Conservation (phyloP, 129 eudicot genomes). For the Smallanthus sonchifolius region DNA sequence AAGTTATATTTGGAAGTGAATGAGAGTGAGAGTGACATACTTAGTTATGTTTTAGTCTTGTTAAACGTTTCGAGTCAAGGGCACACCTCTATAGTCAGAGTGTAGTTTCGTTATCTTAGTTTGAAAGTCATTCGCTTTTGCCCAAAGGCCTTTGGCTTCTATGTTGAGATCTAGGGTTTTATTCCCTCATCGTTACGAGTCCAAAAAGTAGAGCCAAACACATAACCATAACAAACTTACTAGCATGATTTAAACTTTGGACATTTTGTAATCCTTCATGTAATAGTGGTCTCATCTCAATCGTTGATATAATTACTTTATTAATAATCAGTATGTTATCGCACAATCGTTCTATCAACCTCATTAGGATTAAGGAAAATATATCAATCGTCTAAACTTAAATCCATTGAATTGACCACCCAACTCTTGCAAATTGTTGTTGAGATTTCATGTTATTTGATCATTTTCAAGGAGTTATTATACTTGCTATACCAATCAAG, state of each 20-base stretch:
- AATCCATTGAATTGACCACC: background rate
- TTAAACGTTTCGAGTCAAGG: no score
- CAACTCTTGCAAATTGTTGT: slow-evolving; percentile 1
- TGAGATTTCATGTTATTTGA: background rate
- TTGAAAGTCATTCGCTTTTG: no score
- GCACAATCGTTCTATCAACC: background rate
- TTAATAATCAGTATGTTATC: background rate
- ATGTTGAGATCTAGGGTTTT: background rate
- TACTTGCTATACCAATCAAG: background rate
- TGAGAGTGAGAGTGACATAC: no score
- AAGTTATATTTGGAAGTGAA: no score
- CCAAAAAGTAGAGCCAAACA: background rate
- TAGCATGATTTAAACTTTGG: background rate
- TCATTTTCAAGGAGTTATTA: background rate
- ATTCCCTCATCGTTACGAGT: background rate
- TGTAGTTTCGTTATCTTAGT: no score
- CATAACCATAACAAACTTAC: background rate
- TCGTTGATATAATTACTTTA: background rate
- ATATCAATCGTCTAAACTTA: background rate
- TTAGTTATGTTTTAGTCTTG: no score
- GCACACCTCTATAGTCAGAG: no score
- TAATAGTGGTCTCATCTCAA: no score
- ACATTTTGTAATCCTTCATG: no score
- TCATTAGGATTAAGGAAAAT: background rate
- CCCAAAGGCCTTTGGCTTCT: no score